A percentile compares a stretch with the other conserved stretches of the same genome.
These are phyloP conservation scores for Pyrus communis DNA, from an alignment of 306 rosid genomes.

Conservation along the genomic window DNA sequence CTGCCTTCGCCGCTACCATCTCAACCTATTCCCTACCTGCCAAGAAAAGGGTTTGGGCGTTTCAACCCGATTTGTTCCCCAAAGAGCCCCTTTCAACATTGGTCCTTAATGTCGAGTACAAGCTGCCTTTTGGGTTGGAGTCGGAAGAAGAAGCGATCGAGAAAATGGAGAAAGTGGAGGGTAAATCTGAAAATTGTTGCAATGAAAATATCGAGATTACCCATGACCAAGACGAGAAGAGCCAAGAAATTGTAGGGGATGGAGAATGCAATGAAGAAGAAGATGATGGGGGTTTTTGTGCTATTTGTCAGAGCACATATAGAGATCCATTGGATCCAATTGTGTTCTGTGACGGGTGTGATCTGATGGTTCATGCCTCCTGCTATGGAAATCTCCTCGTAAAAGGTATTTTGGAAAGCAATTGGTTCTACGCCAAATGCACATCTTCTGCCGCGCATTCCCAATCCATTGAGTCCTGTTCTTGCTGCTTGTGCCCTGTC, in stretches of 20 bases:
- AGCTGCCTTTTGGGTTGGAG: slow-evolving; percentile 16
- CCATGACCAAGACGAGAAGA: neutral
- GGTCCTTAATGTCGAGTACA: slow-evolving; percentile 18
- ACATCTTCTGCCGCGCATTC: neutral
- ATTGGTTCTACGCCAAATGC: slow-evolving; percentile 73
- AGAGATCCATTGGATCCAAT: slow-evolving; percentile 73
- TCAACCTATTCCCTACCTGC: no score
- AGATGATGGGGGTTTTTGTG: slow-evolving; percentile 55
- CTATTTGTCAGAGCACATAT: slow-evolving; percentile 73
- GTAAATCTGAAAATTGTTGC: neutral
- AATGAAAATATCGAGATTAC: neutral
- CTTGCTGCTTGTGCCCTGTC: slow-evolving; percentile 48
- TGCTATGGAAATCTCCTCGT: slow-evolving; percentile 70
- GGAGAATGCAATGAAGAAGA: neutral
- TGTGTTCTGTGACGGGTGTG: slow-evolving; percentile 81
- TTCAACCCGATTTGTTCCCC: no score
- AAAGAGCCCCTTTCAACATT: no score
- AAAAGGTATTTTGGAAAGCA: slow-evolving; percentile 46
- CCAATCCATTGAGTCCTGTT: neutral
- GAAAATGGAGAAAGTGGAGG: neutral
- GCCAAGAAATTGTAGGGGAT: neutral
- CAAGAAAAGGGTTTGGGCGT: no score
- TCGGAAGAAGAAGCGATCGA: neutral
- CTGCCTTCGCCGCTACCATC: no score
- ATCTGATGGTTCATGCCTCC: slow-evolving; percentile 80